Conservation (phyloP, 345 rosid genomes). For the Crucihimalaya himalaica region DNA sequence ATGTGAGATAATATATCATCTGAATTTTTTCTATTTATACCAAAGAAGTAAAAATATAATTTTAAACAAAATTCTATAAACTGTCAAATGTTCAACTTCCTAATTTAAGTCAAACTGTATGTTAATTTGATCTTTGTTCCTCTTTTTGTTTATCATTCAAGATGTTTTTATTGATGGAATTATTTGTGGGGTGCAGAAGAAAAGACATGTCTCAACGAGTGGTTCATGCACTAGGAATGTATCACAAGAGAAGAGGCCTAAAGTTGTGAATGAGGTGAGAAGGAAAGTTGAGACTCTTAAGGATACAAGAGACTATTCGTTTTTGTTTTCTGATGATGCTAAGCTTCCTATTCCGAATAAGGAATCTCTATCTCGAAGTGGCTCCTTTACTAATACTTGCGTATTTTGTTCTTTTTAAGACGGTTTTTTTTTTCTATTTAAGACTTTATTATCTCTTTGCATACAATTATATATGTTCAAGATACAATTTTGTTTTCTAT, state of each 20-base stretch:
- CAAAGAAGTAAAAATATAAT: no score
- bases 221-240: constrained; percentile 45
- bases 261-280: constrained; percentile 53
- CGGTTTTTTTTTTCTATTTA: no score
- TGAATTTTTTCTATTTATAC: no score
- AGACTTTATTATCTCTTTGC: no score
- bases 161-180: not conserved
- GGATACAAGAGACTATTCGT: constrained; percentile 87
- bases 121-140: constrained; percentile 24
- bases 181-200: constrained; percentile 50
- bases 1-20: no score
- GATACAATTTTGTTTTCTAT: no score
- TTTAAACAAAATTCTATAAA: no score
- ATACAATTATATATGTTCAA: no score
- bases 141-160: not conserved
- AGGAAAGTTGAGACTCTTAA: constrained; percentile 70
- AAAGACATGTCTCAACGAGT: constrained; percentile 48
- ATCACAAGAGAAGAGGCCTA: constrained; percentile 34
- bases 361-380: constrained; percentile 48
- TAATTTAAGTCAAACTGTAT: constrained; percentile 49
- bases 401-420: no score
- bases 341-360: constrained; percentile 61
- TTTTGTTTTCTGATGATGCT: constrained; percentile 75
- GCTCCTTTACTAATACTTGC: constrained; percentile 42
- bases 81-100: no score